Percentiles rank a stretch among this genome's conserved stretches.
phyloP scores from a whole-genome alignment of 1,139 yeast genomes.

The Hyphopichia fennica region DNA sequence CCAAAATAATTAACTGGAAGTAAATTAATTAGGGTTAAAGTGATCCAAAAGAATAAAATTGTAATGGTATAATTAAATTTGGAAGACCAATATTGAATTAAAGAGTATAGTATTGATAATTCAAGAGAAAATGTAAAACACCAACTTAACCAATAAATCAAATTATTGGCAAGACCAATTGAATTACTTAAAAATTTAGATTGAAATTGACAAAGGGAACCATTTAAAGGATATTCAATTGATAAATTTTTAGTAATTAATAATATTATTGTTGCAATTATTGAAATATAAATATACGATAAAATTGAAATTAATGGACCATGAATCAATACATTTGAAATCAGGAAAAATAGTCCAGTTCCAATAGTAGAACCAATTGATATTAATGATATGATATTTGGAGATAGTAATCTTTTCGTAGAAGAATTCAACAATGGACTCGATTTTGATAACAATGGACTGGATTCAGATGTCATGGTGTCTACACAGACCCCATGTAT shows the following conservation, averaged over 20 bases:
- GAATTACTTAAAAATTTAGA: slow-evolving; percentile 17
- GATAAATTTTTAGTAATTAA: slow-evolving; percentile 22
- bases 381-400: slow-evolving; percentile 22
- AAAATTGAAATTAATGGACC: slow-evolving; percentile 22
- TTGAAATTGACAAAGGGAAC: slow-evolving; percentile 22
- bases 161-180: slow-evolving; percentile 19
- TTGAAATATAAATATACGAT: slow-evolving; percentile 17
- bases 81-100: slow-evolving; percentile 13
- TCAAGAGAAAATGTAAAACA: slow-evolving; percentile 25
- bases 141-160: slow-evolving; percentile 29
- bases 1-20: slow-evolving; percentile 24
- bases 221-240: slow-evolving; percentile 18
- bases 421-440: not conserved
- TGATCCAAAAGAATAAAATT: slow-evolving; percentile 14
- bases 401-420: slow-evolving; percentile 8
- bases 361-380: slow-evolving; percentile 29
- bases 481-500: no score
- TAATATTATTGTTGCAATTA: slow-evolving; percentile 17
- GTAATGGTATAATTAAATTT: slow-evolving; percentile 2
- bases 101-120: slow-evolving; percentile 13
- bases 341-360: slow-evolving; percentile 26
- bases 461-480: not conserved
- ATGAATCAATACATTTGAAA: slow-evolving; percentile 13
- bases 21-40: slow-evolving; percentile 18
- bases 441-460: not conserved